Percentiles rank a stretch among this genome's conserved stretches.
phyloP scores from a whole-genome alignment of 179 eudicot species.

The Amaranthus tricolor region DNA sequence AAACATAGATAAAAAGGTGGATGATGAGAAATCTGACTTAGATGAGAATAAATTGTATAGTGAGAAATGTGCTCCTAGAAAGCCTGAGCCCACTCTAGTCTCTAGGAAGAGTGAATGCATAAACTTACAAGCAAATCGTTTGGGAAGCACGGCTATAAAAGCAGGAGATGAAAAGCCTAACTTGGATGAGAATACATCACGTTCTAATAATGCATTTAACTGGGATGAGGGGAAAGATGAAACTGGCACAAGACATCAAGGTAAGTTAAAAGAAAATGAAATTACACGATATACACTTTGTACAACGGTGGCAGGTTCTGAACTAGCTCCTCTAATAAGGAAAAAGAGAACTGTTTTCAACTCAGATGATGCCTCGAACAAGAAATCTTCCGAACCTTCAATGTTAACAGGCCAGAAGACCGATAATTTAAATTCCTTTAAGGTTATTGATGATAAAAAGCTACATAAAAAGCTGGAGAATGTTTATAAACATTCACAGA shows the following conservation, averaged over 20 bases:
- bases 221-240: background rate
- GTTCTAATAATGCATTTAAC: no score
- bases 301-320: background rate
- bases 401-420: slow-evolving; percentile 2
- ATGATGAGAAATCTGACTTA: background rate
- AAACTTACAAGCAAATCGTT: slow-evolving; percentile 8
- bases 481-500: slow-evolving; percentile 3
- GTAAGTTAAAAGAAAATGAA: background rate
- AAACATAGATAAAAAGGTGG: slow-evolving; percentile 1
- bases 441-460: background rate
- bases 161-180: background rate
- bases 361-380: slow-evolving; percentile 1
- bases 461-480: slow-evolving; percentile 9
- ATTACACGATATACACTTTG: background rate
- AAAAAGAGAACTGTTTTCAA: background rate
- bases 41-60: slow-evolving; percentile 5
- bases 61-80: slow-evolving; percentile 35
- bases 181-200: background rate
- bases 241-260: background rate
- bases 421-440: slow-evolving; percentile 4
- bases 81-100: background rate
- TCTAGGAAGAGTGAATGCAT: slow-evolving; percentile 25
- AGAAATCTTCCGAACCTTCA: background rate
- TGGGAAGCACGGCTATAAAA: background rate
- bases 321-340: background rate